Percentiles rank a stretch among this genome's conserved stretches.
These are phyloP conservation scores for Eimeria acervulina DNA, from an alignment of 169 alveolate genomes.

Conservation along the genomic window DNA sequence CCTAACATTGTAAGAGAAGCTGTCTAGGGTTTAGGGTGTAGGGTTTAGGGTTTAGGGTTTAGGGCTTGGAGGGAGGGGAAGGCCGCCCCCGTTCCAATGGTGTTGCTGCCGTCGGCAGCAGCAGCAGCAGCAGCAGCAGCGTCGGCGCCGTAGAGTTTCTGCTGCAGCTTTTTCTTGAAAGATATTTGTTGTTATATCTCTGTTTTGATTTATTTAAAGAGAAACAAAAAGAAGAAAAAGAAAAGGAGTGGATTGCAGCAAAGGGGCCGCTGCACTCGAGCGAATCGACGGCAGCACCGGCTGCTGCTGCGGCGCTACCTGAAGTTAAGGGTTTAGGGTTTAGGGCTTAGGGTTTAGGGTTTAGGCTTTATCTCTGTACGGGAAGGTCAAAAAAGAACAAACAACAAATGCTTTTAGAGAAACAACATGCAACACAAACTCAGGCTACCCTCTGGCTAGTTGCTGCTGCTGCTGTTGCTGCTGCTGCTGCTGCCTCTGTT, in stretches of 20 bases:
- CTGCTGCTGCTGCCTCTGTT: slow-evolving; percentile 34
- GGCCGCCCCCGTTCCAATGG: not conserved
- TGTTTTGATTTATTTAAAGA: not conserved
- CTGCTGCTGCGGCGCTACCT: not conserved
- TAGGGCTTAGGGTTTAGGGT: not conserved
- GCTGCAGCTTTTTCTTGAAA: too few relatives aligned
- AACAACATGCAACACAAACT: not conserved
- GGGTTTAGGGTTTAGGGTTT: not conserved
- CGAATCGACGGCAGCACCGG: not conserved
- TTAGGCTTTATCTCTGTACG: not conserved
- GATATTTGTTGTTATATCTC: not conserved
- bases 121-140: slow-evolving; percentile 6
- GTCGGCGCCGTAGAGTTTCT: too few relatives aligned
- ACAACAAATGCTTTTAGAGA: not conserved
- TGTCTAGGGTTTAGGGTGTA: not conserved
- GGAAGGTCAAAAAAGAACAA: not conserved
- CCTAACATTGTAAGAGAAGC: not conserved
- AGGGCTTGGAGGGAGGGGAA: not conserved
- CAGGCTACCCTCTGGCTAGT: not conserved
- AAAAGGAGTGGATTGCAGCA: not conserved
- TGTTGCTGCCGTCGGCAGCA: not conserved
- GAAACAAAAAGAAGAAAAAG: not conserved
- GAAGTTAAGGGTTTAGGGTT: not conserved
- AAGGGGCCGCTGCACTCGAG: too few relatives aligned
- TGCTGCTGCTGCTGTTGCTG: not conserved